Conservation (phyloP, 148 eudicot genomes). For the Camellia sinensis region DNA sequence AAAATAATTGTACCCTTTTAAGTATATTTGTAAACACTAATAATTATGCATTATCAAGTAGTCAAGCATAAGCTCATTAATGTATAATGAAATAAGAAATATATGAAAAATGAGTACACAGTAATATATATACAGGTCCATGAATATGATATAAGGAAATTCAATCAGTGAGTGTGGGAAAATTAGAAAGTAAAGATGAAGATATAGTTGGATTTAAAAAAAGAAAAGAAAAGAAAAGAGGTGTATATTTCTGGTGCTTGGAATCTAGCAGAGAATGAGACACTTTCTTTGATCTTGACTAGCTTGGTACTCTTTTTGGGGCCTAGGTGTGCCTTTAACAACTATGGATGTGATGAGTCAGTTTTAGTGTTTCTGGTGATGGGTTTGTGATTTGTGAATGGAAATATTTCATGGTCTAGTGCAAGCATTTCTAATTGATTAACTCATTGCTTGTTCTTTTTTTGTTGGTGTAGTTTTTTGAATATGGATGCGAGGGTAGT, state of each 20-base stretch:
- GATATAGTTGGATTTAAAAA: no score
- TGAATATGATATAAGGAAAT: no score
- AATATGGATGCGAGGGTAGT: conserved; percentile 15
- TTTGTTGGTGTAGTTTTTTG: conserved; percentile 11
- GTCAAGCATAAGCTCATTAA: no score
- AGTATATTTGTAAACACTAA: no score
- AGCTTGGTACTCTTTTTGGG: not conserved
- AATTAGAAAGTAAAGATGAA: no score
- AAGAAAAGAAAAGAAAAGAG: not conserved
- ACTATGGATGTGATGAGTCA: not conserved
- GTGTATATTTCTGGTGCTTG: not conserved
- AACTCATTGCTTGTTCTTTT: not conserved
- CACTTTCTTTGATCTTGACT: not conserved
- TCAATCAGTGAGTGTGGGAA: no score
- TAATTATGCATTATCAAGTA: no score
- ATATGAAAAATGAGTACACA: no score
- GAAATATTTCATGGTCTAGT: not conserved
- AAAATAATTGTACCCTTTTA: no score
- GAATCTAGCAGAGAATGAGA: not conserved
- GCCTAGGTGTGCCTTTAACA: not conserved
- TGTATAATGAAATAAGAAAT: no score
- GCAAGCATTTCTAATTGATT: not conserved
- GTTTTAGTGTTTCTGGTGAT: not conserved
- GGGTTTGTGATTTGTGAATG: not conserved
- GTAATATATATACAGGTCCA: no score